Evolutionary conservation across 23 red algal genomes (phyloP), one percentile per base, ranked within the genome.

Genomic region (Gracilariopsis chorda): DNA sequence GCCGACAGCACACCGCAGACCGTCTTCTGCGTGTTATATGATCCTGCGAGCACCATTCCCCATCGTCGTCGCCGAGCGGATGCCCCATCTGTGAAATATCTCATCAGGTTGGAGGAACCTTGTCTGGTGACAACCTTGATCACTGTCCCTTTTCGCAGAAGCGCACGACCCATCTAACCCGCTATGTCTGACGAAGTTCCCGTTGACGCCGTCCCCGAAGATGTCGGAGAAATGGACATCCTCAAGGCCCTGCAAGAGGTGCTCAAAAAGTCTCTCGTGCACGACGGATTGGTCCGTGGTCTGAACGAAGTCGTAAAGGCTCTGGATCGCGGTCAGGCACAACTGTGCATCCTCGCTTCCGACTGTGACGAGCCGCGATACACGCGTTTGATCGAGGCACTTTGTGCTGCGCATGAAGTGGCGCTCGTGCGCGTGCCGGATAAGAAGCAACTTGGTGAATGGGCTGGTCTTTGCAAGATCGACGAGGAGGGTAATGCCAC

Each of bases 391-490:
- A 76, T 95, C 81, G 89, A 96, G 68, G 97, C 90, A 41, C 75
- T 95, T 93, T 72, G 92, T 52, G 97, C 93, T 17, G 92, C 92
- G 33, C 90, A 93, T 72, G 79, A 90, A 40, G 91, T 99, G 33
- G 84, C 92, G 49, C 79, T 99, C 33, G 87, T 99, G 34, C 87
- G 92, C 29, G 97, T 99, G 39, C 67, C 97, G 34, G 93, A 96
- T 34, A 83, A 87, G 62, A 96, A 95, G 88, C 90, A 99, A 67
- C 89, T 99, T 23, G 97, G 97, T 48, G 97, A 99, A 88, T 99
- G 97, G 97, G 88, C 97, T 35, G 97, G 97, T 1, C 77, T 96
- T 52, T 95, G 93, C 48, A 99, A 99, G 90, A 92, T 99, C 51
- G 97, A 99, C 77, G 91, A 86, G 39, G 93, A 99, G 56, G 97